Evolutionary conservation across 192 early-diverging fungal species (phyloP).

Genomic region (Geranomyces michiganensis): DNA sequence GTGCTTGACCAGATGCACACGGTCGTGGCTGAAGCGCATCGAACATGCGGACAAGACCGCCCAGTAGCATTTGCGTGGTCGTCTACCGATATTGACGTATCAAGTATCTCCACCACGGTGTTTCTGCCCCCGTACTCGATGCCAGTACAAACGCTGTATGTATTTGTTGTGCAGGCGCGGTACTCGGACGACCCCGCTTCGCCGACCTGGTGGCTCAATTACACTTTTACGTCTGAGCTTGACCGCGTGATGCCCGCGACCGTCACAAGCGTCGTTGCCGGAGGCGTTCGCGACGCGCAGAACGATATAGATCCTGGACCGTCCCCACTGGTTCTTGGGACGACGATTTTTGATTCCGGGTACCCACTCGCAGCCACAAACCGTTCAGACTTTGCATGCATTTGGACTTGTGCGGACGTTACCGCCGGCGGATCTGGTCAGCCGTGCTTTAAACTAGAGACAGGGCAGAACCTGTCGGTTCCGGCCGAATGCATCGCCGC

Average conservation of each 20-base stretch:
- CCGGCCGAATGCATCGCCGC: slow-evolving; percentile 4
- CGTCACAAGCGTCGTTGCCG: slow-evolving; percentile 3
- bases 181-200: neutral
- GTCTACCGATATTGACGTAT: slow-evolving; percentile 3
- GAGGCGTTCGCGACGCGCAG: neutral
- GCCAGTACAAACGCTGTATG: slow-evolving; percentile 9
- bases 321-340: slow-evolving; percentile 6
- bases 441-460: slow-evolving; percentile 5
- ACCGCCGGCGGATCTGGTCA: neutral
- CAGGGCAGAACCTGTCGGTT: slow-evolving; percentile 14
- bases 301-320: neutral
- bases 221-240: slow-evolving; percentile 24
- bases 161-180: slow-evolving; percentile 14
- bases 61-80: slow-evolving; percentile 11
- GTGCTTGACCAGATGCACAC: slow-evolving; percentile 16
- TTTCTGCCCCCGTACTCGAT: slow-evolving; percentile 3
- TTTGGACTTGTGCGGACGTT: slow-evolving; percentile 4
- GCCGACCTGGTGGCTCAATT: slow-evolving; percentile 9
- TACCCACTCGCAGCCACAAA: slow-evolving; percentile 16
- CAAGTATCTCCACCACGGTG: slow-evolving; percentile 8
- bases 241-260: slow-evolving; percentile 25
- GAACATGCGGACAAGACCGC: slow-evolving; percentile 10
- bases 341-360: slow-evolving; percentile 25
- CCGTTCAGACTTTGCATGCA: slow-evolving; percentile 17
- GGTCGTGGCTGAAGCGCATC: slow-evolving; percentile 13